Evolutionary conservation across 257 asterid genomes (phyloP), one percentile per base, ranked within the genome.

Genomic region (Coffea eugenioides): DNA sequence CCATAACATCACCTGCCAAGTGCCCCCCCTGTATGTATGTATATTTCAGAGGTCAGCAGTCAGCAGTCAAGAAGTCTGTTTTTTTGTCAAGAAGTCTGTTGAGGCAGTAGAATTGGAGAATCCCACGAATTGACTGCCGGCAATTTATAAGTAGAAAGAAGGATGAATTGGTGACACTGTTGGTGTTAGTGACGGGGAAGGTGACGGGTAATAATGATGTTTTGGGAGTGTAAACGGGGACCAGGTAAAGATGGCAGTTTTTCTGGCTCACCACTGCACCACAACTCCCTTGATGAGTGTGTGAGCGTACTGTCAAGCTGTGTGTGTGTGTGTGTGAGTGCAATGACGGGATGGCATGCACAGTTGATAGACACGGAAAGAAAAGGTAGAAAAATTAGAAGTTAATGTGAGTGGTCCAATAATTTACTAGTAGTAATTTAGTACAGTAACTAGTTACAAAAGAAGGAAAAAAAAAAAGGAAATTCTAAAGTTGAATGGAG

Each of bases 1-100:
- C 92, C 93, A 91, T 90, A 6, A 66, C 72, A 71, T 70, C 41
- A 73, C 45, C 54, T 1, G 14, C 11, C 49, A 73, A 39, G 54
- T 2, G 8, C 2, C 54, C 8, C 7, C 43, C 25, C 75, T 23
- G 23, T 8, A 45, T 31, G 43, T 39, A 39, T 39, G 5, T 39
- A 39, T 39, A 4, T 39, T 4, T 39, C 43, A 31, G 34, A 31
- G 34, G 34, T 39, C 43, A 39, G 43, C 43, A 39, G 25, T 71
- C 48, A 34, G 34, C 3, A 43, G 39, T 48, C 27, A 39, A 39
- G 12, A n/a, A 11, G 43, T 12, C 64, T 48, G 62, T 15, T 15
- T 31, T 31, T 31, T 31, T 31, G 39, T 48, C 27, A 39, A 39
- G 12, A n/a, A 11, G 43, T 12, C 64, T 48, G 62, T 15, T 15